Conservation (phyloP, 768 basidiomycete genomes). For the Boletus vermiculosoides region DNA sequence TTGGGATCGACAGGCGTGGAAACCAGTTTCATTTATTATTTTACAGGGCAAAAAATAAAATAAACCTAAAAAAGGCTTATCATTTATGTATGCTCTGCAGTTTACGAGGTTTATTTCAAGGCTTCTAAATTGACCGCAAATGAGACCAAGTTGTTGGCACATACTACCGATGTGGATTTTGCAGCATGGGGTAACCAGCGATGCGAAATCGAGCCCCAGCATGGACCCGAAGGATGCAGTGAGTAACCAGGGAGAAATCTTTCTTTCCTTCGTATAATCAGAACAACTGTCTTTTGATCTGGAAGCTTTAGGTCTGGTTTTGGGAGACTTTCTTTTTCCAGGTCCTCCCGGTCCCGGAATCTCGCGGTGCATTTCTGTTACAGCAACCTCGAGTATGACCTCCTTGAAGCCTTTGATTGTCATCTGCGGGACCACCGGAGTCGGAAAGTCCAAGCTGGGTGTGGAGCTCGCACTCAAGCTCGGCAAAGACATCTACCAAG, state of each 20-base stretch:
- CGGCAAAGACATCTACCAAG: conserved; percentile 29
- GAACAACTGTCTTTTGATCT: background rate
- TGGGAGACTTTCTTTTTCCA: background rate
- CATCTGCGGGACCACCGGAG: conserved; percentile 92
- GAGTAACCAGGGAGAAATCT: background rate
- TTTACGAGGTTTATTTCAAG: background rate
- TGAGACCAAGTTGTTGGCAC: background rate
- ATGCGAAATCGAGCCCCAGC: background rate
- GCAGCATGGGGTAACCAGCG: background rate
- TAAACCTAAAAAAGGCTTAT: background rate
- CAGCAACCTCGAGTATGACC: conserved; percentile 18
- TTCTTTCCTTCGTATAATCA: background rate
- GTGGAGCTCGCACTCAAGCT: conserved; percentile 78
- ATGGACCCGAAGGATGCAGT: background rate
- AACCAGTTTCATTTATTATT: background rate
- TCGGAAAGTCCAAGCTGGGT: conserved; percentile 92
- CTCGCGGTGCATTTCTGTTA: background rate
- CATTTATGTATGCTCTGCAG: background rate
- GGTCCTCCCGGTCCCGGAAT: background rate
- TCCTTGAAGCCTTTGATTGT: conserved; percentile 67
- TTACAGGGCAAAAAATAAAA: background rate
- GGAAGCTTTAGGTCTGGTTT: background rate
- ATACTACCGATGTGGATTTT: background rate
- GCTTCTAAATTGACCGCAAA: background rate
- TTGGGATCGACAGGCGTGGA: background rate